These are phyloP conservation scores for Leishmania amazonensis DNA, from an alignment of 208 protist species.

Conservation along the genomic window DNA sequence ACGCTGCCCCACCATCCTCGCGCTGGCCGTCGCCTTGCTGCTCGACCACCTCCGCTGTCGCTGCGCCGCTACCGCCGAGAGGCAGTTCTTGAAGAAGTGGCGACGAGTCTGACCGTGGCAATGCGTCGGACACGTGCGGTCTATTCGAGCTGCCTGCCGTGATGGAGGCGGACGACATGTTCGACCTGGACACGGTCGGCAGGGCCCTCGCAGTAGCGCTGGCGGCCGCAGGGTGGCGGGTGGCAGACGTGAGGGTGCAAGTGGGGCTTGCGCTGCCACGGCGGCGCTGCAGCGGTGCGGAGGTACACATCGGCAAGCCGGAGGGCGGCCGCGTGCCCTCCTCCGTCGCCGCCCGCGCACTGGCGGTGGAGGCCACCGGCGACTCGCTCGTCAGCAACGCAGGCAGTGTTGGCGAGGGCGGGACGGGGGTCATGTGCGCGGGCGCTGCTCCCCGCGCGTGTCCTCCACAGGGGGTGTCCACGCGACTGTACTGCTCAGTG, in stretches of 20 bases:
- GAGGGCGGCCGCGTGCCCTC: too few species aligned
- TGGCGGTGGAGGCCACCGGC: background rate
- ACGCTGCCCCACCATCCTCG: background rate
- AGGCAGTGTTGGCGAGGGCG: background rate
- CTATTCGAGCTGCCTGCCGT: too few species aligned
- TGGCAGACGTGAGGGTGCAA: background rate
- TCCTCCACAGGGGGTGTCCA: too few species aligned
- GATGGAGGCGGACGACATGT: too few species aligned
- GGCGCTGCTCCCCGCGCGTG: background rate
- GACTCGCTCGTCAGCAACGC: background rate
- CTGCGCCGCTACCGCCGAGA: background rate
- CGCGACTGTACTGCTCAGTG: background rate
- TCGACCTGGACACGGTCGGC: background rate
- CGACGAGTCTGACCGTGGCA: background rate
- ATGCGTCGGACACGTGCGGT: background rate
- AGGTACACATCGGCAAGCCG: too few species aligned
- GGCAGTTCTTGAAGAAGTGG: background rate
- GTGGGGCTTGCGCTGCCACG: background rate
- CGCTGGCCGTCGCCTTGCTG: background rate
- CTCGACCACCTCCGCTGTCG: background rate
- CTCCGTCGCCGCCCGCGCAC: background rate
- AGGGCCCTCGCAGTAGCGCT: background rate
- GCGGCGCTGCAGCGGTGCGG: background rate
- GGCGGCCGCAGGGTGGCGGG: background rate
- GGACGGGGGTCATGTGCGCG: background rate